Base-by-base conservation (phyloP, 495 filamentous ascomycete genomes). In the Aspergillus sclerotiicarbonarius region DNA sequence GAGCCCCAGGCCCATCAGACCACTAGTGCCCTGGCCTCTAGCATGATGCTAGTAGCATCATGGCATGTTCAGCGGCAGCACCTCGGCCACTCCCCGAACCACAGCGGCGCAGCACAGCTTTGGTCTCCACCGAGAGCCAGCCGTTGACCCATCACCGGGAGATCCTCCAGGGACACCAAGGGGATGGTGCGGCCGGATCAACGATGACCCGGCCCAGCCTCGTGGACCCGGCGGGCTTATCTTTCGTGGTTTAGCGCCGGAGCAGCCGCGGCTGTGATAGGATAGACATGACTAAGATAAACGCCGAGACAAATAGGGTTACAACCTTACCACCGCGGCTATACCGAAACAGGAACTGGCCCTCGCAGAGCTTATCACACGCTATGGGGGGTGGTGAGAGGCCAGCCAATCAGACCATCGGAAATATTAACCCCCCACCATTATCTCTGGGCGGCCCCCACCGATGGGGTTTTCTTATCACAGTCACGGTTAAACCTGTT, bases 251-350 rank as follows among this genome's bases (percentile, higher is more conserved):
- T 25, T 50, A 50, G 47, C 29, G 47, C 16, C 25, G 21, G 46
- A n/a, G 13, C n/a, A n/a, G 6, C 19, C 21, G 19, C 21, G 20
- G 20, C 8, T 13, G 29, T 49, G 25, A 50, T 50, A 50, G 47
- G 47, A 10, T 16, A 8, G 4, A 1, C 21, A 25, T 50, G 47
- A 50, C 47, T 50, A 50, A 50, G 47, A 50, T 31, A 15, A 50
- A 50, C 47, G 4, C 8, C 47, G 25, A 50, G 25, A 13, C 47
- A 50, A 50, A 50, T 50, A 50, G 47, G 47, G 47, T 50, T 50
- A 15, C 25, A 50, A 50, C 47, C 47, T 50, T 49, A 19, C 37
- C 37, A 12, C 37, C 37, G 37, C 37, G 7, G 13, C 37, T n/a
- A 41, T 6, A 2, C 33, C 33, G 33, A 15, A 37, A 37, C 1